These are phyloP conservation scores for Cyanodermella asteris DNA, from an alignment of 2,329 filamentous ascomycete species.

Conservation along the genomic window DNA sequence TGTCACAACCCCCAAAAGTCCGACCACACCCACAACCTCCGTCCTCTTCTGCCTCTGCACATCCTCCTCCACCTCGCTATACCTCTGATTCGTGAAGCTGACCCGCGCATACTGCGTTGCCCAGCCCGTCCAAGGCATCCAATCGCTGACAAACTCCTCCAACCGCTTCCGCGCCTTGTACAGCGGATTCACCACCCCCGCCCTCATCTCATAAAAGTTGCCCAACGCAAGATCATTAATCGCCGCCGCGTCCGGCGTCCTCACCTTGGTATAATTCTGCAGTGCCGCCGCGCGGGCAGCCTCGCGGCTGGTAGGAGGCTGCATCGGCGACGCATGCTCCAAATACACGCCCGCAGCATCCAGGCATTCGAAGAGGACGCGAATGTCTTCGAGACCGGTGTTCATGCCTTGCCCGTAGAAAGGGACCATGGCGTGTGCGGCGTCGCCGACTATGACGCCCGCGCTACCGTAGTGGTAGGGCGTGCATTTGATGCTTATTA, in stretches of 20 bases:
- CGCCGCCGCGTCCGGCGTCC: conserved; percentile 58
- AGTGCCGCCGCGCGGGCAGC: conserved; percentile 29
- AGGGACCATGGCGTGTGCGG: conserved; percentile 91
- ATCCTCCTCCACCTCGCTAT: conserved; percentile 55
- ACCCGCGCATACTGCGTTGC: conserved; percentile 81
- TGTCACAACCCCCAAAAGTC: too few relatives aligned
- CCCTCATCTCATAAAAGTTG: conserved; percentile 89
- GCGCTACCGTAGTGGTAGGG: conserved; percentile 64
- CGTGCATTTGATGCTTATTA: conserved; percentile 81
- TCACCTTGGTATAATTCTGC: conserved; percentile 49
- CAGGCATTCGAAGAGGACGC: conserved; percentile 61
- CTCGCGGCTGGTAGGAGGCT: conserved; percentile 22
- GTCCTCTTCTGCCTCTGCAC: conserved; percentile 47
- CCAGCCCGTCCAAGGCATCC: conserved; percentile 61
- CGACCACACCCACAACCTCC: conserved; percentile 21
- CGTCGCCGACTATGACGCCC: conserved; percentile 74
- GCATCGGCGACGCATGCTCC: conserved; percentile 14
- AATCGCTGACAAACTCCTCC: conserved; percentile 62
- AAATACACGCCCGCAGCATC: conserved; percentile 41
- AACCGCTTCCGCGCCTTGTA: conserved; percentile 69
- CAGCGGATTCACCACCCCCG: conserved; percentile 52
- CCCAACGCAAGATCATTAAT: conserved; percentile 82
- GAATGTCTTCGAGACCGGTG: conserved; percentile 81
- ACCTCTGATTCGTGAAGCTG: conserved; percentile 82
- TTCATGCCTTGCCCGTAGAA: conserved; percentile 99